phyloP scores from a whole-genome alignment of 495 filamentous ascomycete species.

The Xylaria acuta region DNA sequence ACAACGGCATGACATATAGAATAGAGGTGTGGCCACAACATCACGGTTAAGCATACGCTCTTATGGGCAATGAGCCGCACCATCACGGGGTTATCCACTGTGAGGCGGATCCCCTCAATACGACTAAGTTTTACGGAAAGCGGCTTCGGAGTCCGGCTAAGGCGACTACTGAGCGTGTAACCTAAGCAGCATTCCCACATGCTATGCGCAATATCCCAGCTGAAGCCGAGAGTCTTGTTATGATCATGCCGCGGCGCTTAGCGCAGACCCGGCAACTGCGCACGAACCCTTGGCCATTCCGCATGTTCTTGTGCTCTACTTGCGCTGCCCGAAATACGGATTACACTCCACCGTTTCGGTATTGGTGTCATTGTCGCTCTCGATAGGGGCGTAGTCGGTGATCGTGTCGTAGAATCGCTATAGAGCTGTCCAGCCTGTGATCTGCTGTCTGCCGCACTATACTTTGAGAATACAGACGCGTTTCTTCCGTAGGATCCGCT shows the following conservation, averaged over 20 bases:
- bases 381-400: neutral
- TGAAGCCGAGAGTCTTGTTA: neutral
- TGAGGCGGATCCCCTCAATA: neutral
- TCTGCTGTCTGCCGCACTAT: neutral
- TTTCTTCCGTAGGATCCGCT: neutral
- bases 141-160: neutral
- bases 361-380: neutral
- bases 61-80: neutral
- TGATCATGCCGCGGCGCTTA: neutral
- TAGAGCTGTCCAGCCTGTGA: neutral
- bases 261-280: neutral
- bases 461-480: too few species aligned
- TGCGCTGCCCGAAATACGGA: neutral
- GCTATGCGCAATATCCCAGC: neutral
- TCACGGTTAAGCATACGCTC: neutral
- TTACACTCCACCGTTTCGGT: neutral
- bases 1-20: constrained; percentile 25
- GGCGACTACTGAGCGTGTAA: neutral
- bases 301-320: neutral
- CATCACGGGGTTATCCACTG: neutral
- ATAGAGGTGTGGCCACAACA: neutral
- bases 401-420: neutral
- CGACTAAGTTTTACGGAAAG: neutral
- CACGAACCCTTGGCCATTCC: neutral
- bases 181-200: too few species aligned